phyloP scores from a whole-genome alignment of 768 basidiomycete genomes.

The Tylopilus sp. region DNA sequence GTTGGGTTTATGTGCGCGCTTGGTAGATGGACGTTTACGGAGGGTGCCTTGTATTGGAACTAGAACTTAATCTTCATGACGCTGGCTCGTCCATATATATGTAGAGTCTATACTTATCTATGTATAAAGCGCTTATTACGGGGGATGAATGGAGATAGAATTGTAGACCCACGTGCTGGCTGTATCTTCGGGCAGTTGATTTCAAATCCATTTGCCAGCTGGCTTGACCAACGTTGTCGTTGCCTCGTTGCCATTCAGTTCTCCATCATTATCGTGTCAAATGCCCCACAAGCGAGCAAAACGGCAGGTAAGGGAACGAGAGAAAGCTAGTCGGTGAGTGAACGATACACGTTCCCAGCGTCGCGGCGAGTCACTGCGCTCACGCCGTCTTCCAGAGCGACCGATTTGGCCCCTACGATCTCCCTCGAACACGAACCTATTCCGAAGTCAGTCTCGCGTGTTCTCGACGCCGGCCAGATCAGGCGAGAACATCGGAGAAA shows the following conservation, averaged over 20 bases:
- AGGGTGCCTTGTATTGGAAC: conserved; percentile 43
- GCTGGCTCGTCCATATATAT: conserved; percentile 8
- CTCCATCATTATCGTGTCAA: conserved; percentile 25
- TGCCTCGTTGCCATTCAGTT: background rate
- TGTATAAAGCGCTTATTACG: background rate
- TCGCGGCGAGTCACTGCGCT: no score
- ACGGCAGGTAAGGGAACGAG: conserved; percentile 43
- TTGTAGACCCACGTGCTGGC: conserved; percentile 18
- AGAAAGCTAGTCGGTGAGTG: conserved; percentile 45
- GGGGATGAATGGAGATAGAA: conserved; percentile 1
- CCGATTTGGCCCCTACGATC: conserved; percentile 48
- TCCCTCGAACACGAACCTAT: conserved; percentile 53
- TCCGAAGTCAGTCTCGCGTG: conserved; percentile 64
- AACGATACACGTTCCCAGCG: conserved; percentile 5
- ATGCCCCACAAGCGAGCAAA: conserved; percentile 73
- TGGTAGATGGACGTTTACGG: conserved; percentile 44
- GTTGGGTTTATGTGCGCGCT: conserved; percentile 54
- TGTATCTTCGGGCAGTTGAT: background rate
- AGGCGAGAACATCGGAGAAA: conserved; percentile 53
- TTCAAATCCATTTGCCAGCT: background rate
- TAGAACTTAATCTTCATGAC: conserved; percentile 7
- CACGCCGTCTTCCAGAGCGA: conserved; percentile 36
- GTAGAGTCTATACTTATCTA: no score
- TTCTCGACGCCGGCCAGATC: conserved; percentile 60
- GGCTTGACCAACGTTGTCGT: conserved; percentile 11